Percentiles rank a stretch among this genome's conserved stretches.
Conservation (phyloP, 2,329 filamentous ascomycete genomes). For the Ceratocystis cacaofunesta region DNA sequence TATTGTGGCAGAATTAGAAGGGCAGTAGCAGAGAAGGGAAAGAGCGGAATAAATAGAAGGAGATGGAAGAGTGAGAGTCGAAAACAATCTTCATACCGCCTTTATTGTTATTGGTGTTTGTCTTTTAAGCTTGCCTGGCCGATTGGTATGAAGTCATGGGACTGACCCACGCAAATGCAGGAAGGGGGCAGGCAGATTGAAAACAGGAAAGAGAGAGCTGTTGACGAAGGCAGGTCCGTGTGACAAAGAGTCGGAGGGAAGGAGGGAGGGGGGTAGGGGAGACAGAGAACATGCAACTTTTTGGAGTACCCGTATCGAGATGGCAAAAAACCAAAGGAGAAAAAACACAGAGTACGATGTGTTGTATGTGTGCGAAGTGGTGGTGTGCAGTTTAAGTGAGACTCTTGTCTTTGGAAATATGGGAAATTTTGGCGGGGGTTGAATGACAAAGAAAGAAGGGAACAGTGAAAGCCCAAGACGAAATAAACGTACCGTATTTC, state of each 20-base stretch:
- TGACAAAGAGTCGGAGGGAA: slow-evolving; percentile 20
- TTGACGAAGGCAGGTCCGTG: not conserved
- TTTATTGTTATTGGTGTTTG: not conserved
- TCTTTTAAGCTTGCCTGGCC: not conserved
- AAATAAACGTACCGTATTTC: not conserved
- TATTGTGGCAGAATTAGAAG: not conserved
- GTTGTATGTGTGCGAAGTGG: not conserved
- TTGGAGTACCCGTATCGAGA: not conserved
- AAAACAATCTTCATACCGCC: not conserved
- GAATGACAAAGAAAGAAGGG: not conserved
- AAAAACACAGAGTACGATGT: not conserved
- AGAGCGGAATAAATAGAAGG: not conserved
- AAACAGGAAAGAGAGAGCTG: not conserved
- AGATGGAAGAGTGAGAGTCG: not conserved
- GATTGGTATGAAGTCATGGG: not conserved
- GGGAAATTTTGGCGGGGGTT: not conserved
- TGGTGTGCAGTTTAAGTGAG: slow-evolving; percentile 11
- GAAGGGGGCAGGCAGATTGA: not conserved
- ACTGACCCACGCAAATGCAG: not conserved
- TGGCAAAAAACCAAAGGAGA: not conserved
- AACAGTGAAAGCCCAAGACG: not conserved
- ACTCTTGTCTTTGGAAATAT: not conserved
- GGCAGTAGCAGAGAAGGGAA: not conserved
- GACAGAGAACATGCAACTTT: not conserved
- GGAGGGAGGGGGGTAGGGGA: slow-evolving; percentile 21